Conservation (phyloP, 768 basidiomycete species). For the Lanmaoa rubissima region DNA sequence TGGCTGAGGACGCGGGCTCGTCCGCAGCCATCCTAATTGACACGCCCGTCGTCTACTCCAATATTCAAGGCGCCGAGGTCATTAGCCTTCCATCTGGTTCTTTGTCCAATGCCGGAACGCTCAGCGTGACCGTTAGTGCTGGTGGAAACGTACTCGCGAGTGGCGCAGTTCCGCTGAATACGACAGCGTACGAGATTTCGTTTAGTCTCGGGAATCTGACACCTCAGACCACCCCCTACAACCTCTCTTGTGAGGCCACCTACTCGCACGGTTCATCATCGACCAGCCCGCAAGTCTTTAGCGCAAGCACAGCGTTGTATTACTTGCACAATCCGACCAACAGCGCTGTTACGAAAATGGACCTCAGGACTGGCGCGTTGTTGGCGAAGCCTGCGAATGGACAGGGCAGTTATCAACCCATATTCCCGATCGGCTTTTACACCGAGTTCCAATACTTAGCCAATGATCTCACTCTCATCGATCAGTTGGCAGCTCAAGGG, state of each 20-base stretch:
- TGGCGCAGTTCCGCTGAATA: slow-evolving; percentile 52
- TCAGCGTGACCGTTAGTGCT: slow-evolving; percentile 44
- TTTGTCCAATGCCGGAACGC: slow-evolving; percentile 22
- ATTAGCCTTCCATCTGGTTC: slow-evolving; percentile 37
- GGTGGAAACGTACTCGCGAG: slow-evolving; percentile 43
- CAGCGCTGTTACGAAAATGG: slow-evolving; percentile 57
- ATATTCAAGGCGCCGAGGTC: slow-evolving; percentile 44
- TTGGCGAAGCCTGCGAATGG: slow-evolving; percentile 51
- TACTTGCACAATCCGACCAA: slow-evolving; percentile 48
- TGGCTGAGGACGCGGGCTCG: slow-evolving; percentile 47
- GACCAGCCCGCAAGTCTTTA: slow-evolving; percentile 39
- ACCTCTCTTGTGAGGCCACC: slow-evolving; percentile 28
- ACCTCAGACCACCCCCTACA: slow-evolving; percentile 36
- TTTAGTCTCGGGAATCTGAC: slow-evolving; percentile 46
- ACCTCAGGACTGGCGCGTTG: slow-evolving; percentile 54
- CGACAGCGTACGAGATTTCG: slow-evolving; percentile 45
- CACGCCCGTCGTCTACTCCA: slow-evolving; percentile 44
- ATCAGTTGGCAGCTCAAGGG: slow-evolving; percentile 33
- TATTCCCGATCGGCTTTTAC: slow-evolving; percentile 45
- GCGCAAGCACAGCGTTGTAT: slow-evolving; percentile 41
- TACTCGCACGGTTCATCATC: slow-evolving; percentile 32
- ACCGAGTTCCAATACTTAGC: slow-evolving; percentile 40
- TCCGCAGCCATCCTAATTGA: slow-evolving; percentile 52
- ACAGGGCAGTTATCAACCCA: slow-evolving; percentile 44
- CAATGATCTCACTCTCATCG: slow-evolving; percentile 23